These are phyloP conservation scores for Papiliotrema flavescens DNA, from an alignment of 1,284 basidiomycete species.

Conservation along the genomic window DNA sequence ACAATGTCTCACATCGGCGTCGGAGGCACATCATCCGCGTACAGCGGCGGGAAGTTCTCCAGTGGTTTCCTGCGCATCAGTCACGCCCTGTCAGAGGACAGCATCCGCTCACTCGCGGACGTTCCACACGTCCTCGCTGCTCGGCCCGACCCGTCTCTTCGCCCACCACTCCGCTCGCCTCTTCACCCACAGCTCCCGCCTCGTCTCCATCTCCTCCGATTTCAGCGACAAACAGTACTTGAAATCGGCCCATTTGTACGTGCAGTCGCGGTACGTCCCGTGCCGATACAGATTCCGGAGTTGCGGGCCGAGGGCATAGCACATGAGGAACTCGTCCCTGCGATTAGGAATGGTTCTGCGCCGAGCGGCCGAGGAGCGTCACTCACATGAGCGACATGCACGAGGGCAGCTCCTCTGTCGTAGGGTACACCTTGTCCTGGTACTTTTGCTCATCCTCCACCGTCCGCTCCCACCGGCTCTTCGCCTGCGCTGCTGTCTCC, in stretches of 20 bases:
- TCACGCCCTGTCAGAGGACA: neutral
- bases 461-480: conserved; percentile 32
- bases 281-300: conserved; percentile 81
- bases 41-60: conserved; percentile 42
- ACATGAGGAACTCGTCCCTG: conserved; percentile 71
- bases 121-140: conserved; percentile 93
- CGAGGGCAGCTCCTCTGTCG: conserved; percentile 70
- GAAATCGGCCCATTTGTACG: conserved; percentile 81
- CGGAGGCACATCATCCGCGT: conserved; percentile 21
- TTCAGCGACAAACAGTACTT: conserved; percentile 92
- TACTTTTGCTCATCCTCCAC: conserved; percentile 43
- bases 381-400: conserved; percentile 67
- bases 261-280: conserved; percentile 73
- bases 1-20: conserved; percentile 11
- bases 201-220: conserved; percentile 68
- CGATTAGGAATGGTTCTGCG: neutral
- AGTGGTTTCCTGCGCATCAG: conserved; percentile 24
- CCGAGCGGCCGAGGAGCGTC: neutral
- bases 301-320: conserved; percentile 77
- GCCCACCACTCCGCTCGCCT: conserved; percentile 92
- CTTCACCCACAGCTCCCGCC: conserved; percentile 75
- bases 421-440: conserved; percentile 56
- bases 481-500: conserved; percentile 9
- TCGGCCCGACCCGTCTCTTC: conserved; percentile 63
- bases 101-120: conserved; percentile 62